Conservation (phyloP, 1,139 yeast genomes). For the Chernovozyma sophiae-reginae region DNA sequence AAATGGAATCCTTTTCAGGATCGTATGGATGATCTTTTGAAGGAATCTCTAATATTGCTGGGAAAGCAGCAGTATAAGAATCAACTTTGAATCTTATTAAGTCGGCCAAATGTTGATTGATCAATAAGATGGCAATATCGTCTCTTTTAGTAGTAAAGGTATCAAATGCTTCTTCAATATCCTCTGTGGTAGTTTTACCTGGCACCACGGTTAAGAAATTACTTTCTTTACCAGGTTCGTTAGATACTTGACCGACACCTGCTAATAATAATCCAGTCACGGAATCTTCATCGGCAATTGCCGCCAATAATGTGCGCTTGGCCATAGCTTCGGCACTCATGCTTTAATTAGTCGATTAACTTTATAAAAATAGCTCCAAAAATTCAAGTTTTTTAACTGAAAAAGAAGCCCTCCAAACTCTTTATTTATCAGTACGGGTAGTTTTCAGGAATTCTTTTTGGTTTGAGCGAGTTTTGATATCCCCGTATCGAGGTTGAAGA, state of each 20-base stretch:
- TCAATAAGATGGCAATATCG: slow-evolving; percentile 87
- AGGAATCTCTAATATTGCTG: slow-evolving; percentile 95
- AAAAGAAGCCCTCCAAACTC: too few relatives aligned
- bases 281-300: slow-evolving; percentile 95
- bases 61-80: slow-evolving; percentile 83
- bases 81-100: slow-evolving; percentile 81
- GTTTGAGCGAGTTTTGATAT: too few relatives aligned
- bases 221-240: slow-evolving; percentile 61
- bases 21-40: slow-evolving; percentile 98
- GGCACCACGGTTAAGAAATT: slow-evolving; percentile 81
- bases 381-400: too few relatives aligned
- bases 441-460: too few relatives aligned
- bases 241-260: slow-evolving; percentile 86
- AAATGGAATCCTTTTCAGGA: slow-evolving; percentile 95
- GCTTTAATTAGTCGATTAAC: too few relatives aligned
- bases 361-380: too few relatives aligned
- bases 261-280: slow-evolving; percentile 94
- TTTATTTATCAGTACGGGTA: too few relatives aligned
- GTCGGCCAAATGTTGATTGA: slow-evolving; percentile 95
- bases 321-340: slow-evolving; percentile 44
- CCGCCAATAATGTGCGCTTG: slow-evolving; percentile 79
- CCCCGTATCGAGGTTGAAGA: too few relatives aligned
- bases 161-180: slow-evolving; percentile 71
- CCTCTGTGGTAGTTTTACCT: slow-evolving; percentile 72
- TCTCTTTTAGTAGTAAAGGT: slow-evolving; percentile 71